These are phyloP conservation scores for Microthyrium microscopicum DNA, from an alignment of 2,329 filamentous ascomycete species.

Conservation along the genomic window DNA sequence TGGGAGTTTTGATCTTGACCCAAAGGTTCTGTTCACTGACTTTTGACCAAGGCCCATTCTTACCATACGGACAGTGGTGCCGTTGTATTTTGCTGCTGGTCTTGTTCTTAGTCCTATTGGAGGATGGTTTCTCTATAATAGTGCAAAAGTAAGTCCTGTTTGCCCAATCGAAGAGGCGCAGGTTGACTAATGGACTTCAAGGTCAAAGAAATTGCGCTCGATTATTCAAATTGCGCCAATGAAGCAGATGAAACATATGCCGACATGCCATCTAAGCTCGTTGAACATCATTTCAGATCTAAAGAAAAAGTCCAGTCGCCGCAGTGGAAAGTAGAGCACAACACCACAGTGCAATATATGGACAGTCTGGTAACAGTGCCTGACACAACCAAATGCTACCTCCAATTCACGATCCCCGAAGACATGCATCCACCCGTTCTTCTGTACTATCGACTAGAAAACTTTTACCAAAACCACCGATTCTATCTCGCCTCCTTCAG, in stretches of 20 bases:
- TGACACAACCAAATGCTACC: slow-evolving; percentile 42
- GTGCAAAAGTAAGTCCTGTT: slow-evolving; percentile 42
- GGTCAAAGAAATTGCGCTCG: slow-evolving; percentile 81
- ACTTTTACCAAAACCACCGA: slow-evolving; percentile 98
- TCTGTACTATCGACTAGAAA: slow-evolving; percentile 88
- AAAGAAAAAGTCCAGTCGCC: no score
- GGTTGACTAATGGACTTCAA: slow-evolving; percentile 22
- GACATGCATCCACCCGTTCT: slow-evolving; percentile 66
- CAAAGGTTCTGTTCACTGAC: no score
- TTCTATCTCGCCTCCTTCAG: slow-evolving; percentile 87
- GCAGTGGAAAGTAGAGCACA: slow-evolving; percentile 10
- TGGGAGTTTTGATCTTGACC: no score
- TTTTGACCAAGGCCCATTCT: slow-evolving; percentile 75
- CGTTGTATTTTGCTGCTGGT: slow-evolving; percentile 79
- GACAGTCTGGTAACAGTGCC: slow-evolving; percentile 12
- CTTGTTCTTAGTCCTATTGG: slow-evolving; percentile 90
- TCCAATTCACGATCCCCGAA: slow-evolving; percentile 67
- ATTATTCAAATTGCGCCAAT: slow-evolving; percentile 65
- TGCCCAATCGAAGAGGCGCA: background rate
- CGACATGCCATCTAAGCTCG: slow-evolving; percentile 23
- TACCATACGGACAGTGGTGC: slow-evolving; percentile 83
- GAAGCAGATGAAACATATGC: no score
- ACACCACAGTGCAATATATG: slow-evolving; percentile 14
- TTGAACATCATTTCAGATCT: slow-evolving; percentile 23
- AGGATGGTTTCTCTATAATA: slow-evolving; percentile 72